Evolutionary conservation across 352 stramenopile species (phyloP), one percentile per base, ranked within the genome.

Genomic region (Phytophthora pini): DNA sequence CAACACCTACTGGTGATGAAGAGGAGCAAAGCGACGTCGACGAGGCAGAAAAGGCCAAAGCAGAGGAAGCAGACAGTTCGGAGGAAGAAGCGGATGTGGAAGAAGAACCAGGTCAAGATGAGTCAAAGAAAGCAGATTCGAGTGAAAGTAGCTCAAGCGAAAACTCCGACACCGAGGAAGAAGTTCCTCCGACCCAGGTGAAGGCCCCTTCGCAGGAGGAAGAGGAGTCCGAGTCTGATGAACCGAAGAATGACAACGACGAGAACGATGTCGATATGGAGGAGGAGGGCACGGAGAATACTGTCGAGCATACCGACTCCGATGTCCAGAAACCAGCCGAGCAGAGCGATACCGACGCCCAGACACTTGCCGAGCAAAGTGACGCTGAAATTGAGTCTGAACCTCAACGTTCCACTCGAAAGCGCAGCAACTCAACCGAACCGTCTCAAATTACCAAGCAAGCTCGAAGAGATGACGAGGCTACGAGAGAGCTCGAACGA

Each of bases 401-500:
- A 11, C n/a, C 10, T 11, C 31, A 24, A 13, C 27, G 15, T 12
- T 31, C 44, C 11, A 4, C 43, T 43, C 52, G 39, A 13, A 72
- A 76, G 39, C 63, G 57, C n/a, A 47, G 36, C 32, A 56, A n/a
- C 17, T 45, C 44, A 5, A 50, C 3, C 7, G 13, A 50, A 3
- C 12, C 8, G 10, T 34, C 29, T 9, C 22, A 9, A 40, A 27
- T 20, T 22, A 50, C 20, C 22, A 74, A 77, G 41, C 69, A 56
- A 3, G 3, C 34, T 36, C 50, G 64, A 10, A 40, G 15, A 29
- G 41, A 56, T 3, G 58, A 38, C 5, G 32, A 29, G 7, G 46
- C 27, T 3, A 67, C 24, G 10, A 34, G 24, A 29, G 58, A 65
- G 6, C 56, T 77, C 13, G 61, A 77, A 52, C 64, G 68, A 12